A percentile compares a stretch with the other conserved stretches of the same genome.
These are phyloP conservation scores for Colletotrichum echinochloae DNA, from an alignment of 2,329 filamentous ascomycete genomes.

Conservation along the genomic window DNA sequence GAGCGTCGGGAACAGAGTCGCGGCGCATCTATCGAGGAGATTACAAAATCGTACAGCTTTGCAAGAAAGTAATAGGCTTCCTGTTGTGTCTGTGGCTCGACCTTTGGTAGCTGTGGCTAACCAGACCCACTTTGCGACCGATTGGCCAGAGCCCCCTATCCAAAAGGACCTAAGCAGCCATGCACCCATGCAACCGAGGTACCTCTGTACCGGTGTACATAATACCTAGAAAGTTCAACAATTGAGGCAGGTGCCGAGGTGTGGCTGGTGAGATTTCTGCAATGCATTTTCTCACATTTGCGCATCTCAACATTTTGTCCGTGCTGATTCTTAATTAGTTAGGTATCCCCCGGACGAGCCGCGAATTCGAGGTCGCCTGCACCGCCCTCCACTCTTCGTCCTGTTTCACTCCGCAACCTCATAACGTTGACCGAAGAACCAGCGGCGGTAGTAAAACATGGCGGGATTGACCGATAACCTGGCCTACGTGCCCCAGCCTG, in stretches of 20 bases:
- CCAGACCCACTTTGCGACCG: accelerated
- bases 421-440: neutral
- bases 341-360: neutral
- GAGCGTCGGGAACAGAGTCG: neutral
- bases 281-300: conserved; percentile 29
- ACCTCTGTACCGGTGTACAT: neutral
- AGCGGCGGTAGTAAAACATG: conserved; percentile 25
- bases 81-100: neutral
- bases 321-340: conserved; percentile 9
- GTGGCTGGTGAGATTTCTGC: conserved; percentile 25
- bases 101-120: conserved; percentile 14
- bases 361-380: neutral
- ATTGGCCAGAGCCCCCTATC: conserved; percentile 26
- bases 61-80: too few relatives aligned
- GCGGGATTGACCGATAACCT: conserved; percentile 48
- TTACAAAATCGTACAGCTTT: neutral
- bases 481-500: conserved; percentile 56
- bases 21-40: neutral
- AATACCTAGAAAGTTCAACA: conserved; percentile 9
- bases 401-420: neutral
- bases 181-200: too few relatives aligned
- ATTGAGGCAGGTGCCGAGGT: conserved; percentile 28
- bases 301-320: conserved; percentile 40
- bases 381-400: neutral
- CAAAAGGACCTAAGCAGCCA: too few relatives aligned